Evolutionary conservation across 371 early-diverging fungal genomes (phyloP), one percentile per base, ranked within the genome.

Genomic region (Saksenaea oblongispora): DNA sequence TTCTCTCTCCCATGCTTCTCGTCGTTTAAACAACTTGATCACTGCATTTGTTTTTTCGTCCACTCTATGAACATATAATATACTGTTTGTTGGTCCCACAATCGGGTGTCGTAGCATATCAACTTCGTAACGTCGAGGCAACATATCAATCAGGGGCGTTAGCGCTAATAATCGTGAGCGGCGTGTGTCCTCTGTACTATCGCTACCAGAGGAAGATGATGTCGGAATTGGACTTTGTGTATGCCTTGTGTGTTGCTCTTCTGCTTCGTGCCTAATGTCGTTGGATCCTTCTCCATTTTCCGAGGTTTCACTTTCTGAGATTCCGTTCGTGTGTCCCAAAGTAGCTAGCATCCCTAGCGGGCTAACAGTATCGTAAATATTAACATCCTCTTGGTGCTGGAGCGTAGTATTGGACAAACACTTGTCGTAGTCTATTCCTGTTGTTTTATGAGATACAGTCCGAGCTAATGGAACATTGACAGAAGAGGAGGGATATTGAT

Each of bases 1-100:
- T 64, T 82, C 82, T 37, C 82, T 65, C 35, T 82, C 82, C 82
- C 82, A 82, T 24, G 82, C 79, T 65, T 82, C 82, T 10, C 82
- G 66, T 51, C 82, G 60, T n/a, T 75, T 79, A 72, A 82, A 82
- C 14, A 66, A 58, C 47, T 82, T 82, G 51, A 82, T 67, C 3
- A 73, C 70, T 3, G 65, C 69, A 2, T 34, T 54, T 0, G n/a
- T 27, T 5, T 58, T 28, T 28, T 34, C 37, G 17, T 65, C 64
- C 5, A 63, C 34, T 1, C 63, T 63, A 34, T 36, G 60, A 4
- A 66, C 77, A 67, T 70, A 82, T n/a, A 82, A 41, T 2, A 82
- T 70, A 14, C 61, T 69, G 15, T 82, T 82, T 18, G 74, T 61
- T 0, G 77, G 82, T 0, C 82, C 82, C 1, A 70, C 60, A 31